Percentiles rank a stretch among this genome's conserved stretches.
Conservation (phyloP, 176 grass and related monocot genomes). For the Ensete ventricosum region DNA sequence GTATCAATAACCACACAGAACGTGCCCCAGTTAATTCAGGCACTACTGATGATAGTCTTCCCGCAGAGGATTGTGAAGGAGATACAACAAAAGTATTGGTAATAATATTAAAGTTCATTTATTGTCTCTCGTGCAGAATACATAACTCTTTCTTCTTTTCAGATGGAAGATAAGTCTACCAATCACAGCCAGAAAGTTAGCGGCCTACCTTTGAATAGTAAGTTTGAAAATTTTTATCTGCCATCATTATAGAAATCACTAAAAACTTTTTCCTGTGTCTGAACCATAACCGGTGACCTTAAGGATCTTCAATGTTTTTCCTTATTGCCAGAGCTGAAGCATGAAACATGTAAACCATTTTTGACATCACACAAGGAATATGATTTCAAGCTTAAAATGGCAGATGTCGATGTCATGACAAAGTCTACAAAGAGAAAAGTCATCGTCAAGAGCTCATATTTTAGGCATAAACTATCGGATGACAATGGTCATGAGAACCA, state of each 20-base stretch:
- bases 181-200: slow-evolving; percentile 19
- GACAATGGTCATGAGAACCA: slow-evolving; percentile 27
- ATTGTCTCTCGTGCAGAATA: not conserved
- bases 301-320: slow-evolving; percentile 15
- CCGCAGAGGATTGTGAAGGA: slow-evolving; percentile 25
- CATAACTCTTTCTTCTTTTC: slow-evolving; percentile 21
- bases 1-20: not conserved
- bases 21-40: slow-evolving; percentile 13
- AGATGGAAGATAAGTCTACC: slow-evolving; percentile 49
- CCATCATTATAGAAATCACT: not conserved
- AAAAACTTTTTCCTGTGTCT: slow-evolving; percentile 6
- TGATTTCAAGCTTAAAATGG: slow-evolving; percentile 13
- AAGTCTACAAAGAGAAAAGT: slow-evolving; percentile 34
- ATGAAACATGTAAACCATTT: slow-evolving; percentile 28
- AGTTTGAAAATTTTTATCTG: slow-evolving; percentile 22
- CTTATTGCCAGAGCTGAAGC: slow-evolving; percentile 30
- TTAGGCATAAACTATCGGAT: slow-evolving; percentile 37
- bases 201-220: slow-evolving; percentile 34
- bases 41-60: slow-evolving; percentile 19
- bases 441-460: slow-evolving; percentile 54
- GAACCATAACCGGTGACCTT: slow-evolving; percentile 11
- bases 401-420: slow-evolving; percentile 24
- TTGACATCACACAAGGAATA: slow-evolving; percentile 28
- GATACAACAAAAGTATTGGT: slow-evolving; percentile 11
- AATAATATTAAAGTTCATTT: not conserved